Evolutionary conservation across 495 filamentous ascomycete genomes (phyloP), one percentile per base, ranked within the genome.

Genomic region (Melanomma pulvis-pyrius): DNA sequence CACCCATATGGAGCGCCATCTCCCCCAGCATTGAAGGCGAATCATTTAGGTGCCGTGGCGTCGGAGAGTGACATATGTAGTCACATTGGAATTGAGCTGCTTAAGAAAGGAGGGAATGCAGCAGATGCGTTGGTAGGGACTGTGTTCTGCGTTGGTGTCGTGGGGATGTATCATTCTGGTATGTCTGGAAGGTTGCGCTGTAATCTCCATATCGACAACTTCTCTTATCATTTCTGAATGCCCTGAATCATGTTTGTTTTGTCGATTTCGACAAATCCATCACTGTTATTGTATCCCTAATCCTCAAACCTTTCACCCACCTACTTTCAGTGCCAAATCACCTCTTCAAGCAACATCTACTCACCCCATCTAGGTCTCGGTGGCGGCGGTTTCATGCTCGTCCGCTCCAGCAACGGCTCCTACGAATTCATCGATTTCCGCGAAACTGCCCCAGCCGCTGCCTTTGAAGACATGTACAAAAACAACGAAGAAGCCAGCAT

Each of bases 321-420:
- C 46, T 7, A 62, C 11, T 2, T 36, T 29, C 17, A 34, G 36
- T 46, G 30, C 9, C 22, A 24, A 6, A 50, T 15, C n/a, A 19
- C 26, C 2, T 44, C n/a, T 44, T 41, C 36, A 49, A n/a, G 22
- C 15, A 26, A 54, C 11, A 32, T n/a, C 25, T 41, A 17, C 12
- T 47, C 44, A 29, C 24, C 24, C 39, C 3, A 8, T 34, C 30
- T 7, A 69, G 67, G 67, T 8, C 30, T 96, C 36, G 91, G 91
- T 2, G 92, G 92, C 4, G 92, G 92, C n/a, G 92, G 92, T 0
- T 97, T 96, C 76, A 87, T 89, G 82, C 81, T 96, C 1, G 83
- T 93, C 25, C 84, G 88, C 44, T 80, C 84, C 26, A 77, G 81
- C 4, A 77, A 86, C 36, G 89, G 89, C 11, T 75, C 76, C 30